phyloP scores from a whole-genome alignment of 768 basidiomycete genomes.

The Sarcodon aspratus region DNA sequence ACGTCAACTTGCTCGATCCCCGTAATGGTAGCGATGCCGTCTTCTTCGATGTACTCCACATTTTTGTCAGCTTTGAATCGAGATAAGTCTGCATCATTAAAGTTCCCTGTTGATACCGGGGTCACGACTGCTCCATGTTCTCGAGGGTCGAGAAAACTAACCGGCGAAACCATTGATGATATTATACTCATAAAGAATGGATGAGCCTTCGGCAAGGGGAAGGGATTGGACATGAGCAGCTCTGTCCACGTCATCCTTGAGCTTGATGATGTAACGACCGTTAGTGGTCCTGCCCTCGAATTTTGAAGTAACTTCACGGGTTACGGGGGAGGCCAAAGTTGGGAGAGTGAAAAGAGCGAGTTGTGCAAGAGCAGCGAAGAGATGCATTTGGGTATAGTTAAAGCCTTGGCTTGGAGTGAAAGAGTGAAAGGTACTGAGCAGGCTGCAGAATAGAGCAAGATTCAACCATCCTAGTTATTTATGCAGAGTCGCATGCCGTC shows the following conservation, averaged over 20 bases:
- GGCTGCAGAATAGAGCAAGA: too few species aligned
- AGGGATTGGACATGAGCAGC: background rate
- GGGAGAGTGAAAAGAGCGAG: background rate
- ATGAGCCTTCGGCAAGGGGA: background rate
- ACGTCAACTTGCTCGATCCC: conserved; percentile 2
- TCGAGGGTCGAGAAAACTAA: background rate
- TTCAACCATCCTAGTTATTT: too few species aligned
- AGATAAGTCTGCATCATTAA: conserved; percentile 6
- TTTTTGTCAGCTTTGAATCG: conserved; percentile 8
- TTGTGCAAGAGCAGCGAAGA: too few species aligned
- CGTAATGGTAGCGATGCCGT: conserved; percentile 8
- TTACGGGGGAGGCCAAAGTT: background rate
- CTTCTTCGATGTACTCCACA: conserved; percentile 12
- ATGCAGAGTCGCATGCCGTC: too few species aligned
- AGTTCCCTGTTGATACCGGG: conserved; percentile 2
- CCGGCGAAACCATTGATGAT: conserved; percentile 14
- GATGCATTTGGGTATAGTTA: too few species aligned
- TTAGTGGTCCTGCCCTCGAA: background rate
- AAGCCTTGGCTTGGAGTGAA: too few species aligned
- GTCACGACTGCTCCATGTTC: background rate
- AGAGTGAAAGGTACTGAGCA: too few species aligned
- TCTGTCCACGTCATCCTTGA: background rate
- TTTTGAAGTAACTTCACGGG: background rate
- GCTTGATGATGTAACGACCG: background rate
- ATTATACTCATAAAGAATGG: background rate